Evolutionary conservation across 2,329 filamentous ascomycete genomes (phyloP), one percentile per base, ranked within the genome.

Genomic region (Thelonectria olida): DNA sequence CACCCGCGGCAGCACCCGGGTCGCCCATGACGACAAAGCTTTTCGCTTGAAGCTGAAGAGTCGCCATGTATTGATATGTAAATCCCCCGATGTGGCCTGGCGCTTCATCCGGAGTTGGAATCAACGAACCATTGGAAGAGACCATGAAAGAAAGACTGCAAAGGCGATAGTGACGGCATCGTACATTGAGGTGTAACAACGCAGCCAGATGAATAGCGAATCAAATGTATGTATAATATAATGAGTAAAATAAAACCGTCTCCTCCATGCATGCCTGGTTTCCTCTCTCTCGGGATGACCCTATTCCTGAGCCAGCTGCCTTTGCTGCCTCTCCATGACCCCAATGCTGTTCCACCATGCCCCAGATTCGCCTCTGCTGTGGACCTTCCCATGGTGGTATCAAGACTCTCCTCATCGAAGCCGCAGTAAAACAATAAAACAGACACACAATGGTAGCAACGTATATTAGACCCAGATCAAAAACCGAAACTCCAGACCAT

Each of bases 401-500:
- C 53, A 25, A 56, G 59, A 47, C 27, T 57, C 54, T 36, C 54
- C n/a, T 50, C 53, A 34, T 31, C 28, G 41, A 47, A 60, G 59
- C 28, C 50, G 61, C 67, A 68, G 55, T 28, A 50, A 47, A 39
- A 50, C n/a, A n/a, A 49, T 31, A 51, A 54, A 54, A 65, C 58
- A 64, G 59, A 54, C 63, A 70, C 61, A 55, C 63, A 66, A 65
- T 58, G 66, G 64, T 66, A 71, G 68, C 68, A 76, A 74, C 72
- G 75, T 74, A 74, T 80, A 81, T 81, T 81, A 80, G 73, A 76
- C 75, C 78, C 74, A 74, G 70, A 74, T 75, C 68, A 74, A 77
- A 80, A 74, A 67, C 76, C 78, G 76, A 75, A 82, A 82, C 80
- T 82, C 80, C 80, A 72, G 73, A 79, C 79, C 79, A 75, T 76